Base-by-base conservation (phyloP, 768 basidiomycete genomes). In the Clitopilus passeckerianus region DNA sequence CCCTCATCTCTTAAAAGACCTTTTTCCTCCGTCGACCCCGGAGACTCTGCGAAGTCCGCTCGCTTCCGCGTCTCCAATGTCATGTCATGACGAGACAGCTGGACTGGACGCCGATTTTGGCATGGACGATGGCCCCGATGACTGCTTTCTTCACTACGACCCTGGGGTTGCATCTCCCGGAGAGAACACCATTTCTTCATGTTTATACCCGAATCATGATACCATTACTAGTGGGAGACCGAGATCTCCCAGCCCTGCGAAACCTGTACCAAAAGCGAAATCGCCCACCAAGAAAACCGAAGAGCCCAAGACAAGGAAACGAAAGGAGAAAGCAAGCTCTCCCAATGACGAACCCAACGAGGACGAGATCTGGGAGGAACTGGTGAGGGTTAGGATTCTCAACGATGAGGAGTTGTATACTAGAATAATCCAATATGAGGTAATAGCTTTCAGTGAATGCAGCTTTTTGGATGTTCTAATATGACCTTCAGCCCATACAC, bases 371-470 rank as follows among this genome's bases (percentile, higher is more conserved):
- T 80, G 85, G 77, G 72, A 81, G 62, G 54, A 65, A 12, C 65
- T 66, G 55, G 68, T 87, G 62, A 78, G 67, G 65, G 68, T 68
- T 0, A 70, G 70, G 44, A 81, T 88, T 57, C 56, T 76, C 2
- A 63, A 70, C 54, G 77, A 89, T 68, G 68, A 65, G 12, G 71
- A 71, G 52, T 72, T 90, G 6, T 72, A 87, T 66, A 67, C 77
- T 34, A 80, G 83, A 37, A 78, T 90, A 60, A 68, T 90, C 63
- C 84, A 86, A 24, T 87, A 85, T 66, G 86, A 90, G 77, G 87
- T 86, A 60, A 23, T 78, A 64, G 33, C 35, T 18, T 18, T 8
- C 33, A 22, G 15, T 27, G 30, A 18, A 23, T 20, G 34, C 10
- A 6, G 27, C 6, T 15, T 22, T 20, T 37, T 46, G 46, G 37